Evolutionary conservation across 331 rosid genomes (phyloP).

Genomic region (Prunus yedoensis): DNA sequence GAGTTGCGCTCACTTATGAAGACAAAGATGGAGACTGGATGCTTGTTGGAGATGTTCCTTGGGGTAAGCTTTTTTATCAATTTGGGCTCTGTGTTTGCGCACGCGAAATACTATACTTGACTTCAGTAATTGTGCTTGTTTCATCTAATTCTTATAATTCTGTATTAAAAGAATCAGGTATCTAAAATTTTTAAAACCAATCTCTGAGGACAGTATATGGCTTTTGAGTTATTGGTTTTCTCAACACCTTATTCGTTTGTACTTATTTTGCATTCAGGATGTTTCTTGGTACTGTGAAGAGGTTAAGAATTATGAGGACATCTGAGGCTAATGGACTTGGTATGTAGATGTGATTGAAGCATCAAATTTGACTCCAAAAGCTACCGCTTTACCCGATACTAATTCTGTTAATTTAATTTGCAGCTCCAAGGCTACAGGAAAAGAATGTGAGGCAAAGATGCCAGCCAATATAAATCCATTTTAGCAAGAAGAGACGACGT

Average conservation of each 20-base stretch:
- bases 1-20: slow-evolving; percentile 87
- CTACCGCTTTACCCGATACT: not conserved
- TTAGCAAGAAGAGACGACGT: slow-evolving; percentile 34
- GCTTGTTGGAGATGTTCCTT: slow-evolving; percentile 99
- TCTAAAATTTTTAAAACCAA: not conserved
- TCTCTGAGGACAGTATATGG: slow-evolving; percentile 2
- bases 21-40: slow-evolving; percentile 99
- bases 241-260: not conserved
- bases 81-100: not conserved
- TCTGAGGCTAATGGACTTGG: slow-evolving; percentile 82
- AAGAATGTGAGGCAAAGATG: slow-evolving; percentile 57
- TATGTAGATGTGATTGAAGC: slow-evolving; percentile 32
- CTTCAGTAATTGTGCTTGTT: not conserved
- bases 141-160: not conserved
- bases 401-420: slow-evolving; percentile 33
- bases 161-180: not conserved
- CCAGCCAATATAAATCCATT: slow-evolving; percentile 43
- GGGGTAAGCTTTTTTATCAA: slow-evolving; percentile 56
- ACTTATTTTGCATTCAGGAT: slow-evolving; percentile 54
- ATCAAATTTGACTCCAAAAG: not conserved
- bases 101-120: not conserved
- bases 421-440: slow-evolving; percentile 72
- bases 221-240: not conserved
- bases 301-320: slow-evolving; percentile 87
- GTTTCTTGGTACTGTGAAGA: slow-evolving; percentile 76